Percentiles rank a stretch among this genome's conserved stretches.
phyloP scores from a whole-genome alignment of 1,284 basidiomycete genomes.

The Chalciporus sp. region DNA sequence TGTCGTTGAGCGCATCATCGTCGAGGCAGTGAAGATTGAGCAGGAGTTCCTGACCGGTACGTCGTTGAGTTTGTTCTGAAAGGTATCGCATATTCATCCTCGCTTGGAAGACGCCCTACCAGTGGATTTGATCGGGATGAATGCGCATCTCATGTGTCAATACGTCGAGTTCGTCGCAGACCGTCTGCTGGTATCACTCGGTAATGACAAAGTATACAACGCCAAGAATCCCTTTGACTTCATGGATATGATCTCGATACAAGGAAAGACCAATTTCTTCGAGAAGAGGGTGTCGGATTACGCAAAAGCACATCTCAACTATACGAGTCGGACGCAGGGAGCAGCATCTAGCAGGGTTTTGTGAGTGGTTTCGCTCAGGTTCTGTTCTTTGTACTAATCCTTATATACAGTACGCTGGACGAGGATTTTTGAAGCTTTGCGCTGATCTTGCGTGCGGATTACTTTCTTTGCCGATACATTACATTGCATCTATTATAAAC shows the following conservation, averaged over 20 bases:
- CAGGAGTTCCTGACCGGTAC: conserved; percentile 81
- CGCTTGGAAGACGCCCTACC: conserved; percentile 64
- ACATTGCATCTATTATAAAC: no score
- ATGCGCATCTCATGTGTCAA: conserved; percentile 83
- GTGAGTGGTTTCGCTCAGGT: no score
- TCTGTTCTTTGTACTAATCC: not conserved
- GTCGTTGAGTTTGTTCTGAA: not conserved
- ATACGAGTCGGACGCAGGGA: conserved; percentile 40
- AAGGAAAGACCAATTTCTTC: conserved; percentile 80
- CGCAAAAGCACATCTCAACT: conserved; percentile 75
- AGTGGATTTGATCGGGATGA: conserved; percentile 81
- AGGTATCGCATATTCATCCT: not conserved
- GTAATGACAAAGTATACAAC: conserved; percentile 82
- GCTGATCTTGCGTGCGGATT: no score
- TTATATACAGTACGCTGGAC: conserved; percentile 51
- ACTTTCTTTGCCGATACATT: no score
- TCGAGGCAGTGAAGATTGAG: conserved; percentile 84
- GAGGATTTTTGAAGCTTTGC: conserved; percentile 53
- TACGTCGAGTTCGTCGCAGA: conserved; percentile 99
- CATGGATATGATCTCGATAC: conserved; percentile 92
- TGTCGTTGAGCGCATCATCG: conserved; percentile 73
- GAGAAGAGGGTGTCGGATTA: conserved; percentile 88
- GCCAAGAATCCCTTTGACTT: conserved; percentile 81
- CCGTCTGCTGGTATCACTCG: conserved; percentile 83
- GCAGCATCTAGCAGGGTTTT: conserved; percentile 44